Conservation (phyloP, 176 grass and related monocot species). For the Oryza meridionalis region DNA sequence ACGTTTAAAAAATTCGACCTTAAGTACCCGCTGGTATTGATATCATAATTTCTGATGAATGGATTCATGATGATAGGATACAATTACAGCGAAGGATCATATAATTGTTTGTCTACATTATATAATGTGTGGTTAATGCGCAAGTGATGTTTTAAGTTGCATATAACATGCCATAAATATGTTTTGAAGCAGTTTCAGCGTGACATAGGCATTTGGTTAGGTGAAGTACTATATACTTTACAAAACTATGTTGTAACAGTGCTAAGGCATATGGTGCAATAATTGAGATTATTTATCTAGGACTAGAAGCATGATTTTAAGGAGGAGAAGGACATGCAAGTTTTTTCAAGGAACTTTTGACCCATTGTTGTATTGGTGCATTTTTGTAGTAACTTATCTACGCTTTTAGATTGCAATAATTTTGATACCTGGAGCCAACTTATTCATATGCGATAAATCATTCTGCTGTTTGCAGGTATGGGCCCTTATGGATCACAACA, state of each 20-base stretch:
- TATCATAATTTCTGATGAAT: neutral
- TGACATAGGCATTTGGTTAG: slow-evolving; percentile 9
- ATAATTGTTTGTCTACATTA: slow-evolving; percentile 2
- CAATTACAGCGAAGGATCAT: neutral
- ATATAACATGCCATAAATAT: slow-evolving; percentile 10
- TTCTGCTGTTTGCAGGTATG: slow-evolving; percentile 62
- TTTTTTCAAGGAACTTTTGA: neutral
- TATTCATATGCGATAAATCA: slow-evolving; percentile 15
- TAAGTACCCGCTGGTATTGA: neutral
- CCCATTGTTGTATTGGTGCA: neutral
- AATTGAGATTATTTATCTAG: slow-evolving; percentile 5
- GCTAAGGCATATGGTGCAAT: neutral
- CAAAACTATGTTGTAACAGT: slow-evolving; percentile 8
- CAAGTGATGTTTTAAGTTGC: neutral
- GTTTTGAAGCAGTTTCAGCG: slow-evolving; percentile 16
- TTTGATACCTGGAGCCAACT: neutral
- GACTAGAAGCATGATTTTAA: slow-evolving; percentile 12
- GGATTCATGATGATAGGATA: slow-evolving; percentile 18
- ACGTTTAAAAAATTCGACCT: slow-evolving; percentile 1
- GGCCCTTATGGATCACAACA: slow-evolving; percentile 88
- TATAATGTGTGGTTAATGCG: slow-evolving; percentile 7
- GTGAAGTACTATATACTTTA: neutral
- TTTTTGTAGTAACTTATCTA: neutral
- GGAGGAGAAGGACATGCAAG: neutral
- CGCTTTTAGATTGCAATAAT: neutral